Base-by-base conservation (phyloP, 2,329 filamentous ascomycete genomes). In the Coleophoma crateriformis region DNA sequence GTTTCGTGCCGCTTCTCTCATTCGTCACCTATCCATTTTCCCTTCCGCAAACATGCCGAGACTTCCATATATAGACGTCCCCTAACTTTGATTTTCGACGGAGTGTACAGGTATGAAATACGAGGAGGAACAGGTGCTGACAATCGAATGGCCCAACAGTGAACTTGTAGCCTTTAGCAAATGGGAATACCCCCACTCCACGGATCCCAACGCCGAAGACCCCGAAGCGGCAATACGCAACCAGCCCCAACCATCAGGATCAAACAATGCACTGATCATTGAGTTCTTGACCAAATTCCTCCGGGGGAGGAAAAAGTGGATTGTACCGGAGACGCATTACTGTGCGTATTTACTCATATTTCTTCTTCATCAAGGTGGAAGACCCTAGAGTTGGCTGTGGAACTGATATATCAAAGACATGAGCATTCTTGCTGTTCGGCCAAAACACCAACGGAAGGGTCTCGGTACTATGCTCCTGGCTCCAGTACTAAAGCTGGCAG, bases 301-400 rank as follows among this genome's bases (percentile, higher is more conserved):
- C 33, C 33, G 33, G 6, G 45, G 45, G 15, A 46, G 45, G 27
- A 46, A 22, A 32, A 46, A 46, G 15, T 46, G 45, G 45, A 14
- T 46, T n/a, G 45, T 46, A 19, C 17, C 45, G n/a, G 33, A 46
- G 15, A 46, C 45, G n/a, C 33, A 46, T 37, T 46, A 46, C 33
- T 46, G 45, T 46, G 19, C 19, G 45, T 46, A 46, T 2, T 11
- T 19, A 4, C 2, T n/a, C 37, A n/a, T 12, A n/a, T 38, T 38
- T 17, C 14, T 38, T 13, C 35, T 3, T 38, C 35, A 3, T 38
- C 6, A 8, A 38, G 2, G 6, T 38, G 35, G 2, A 10, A 38
- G 14, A 17, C 35, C 35, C 14, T 12, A 38, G 19, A 19, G 3
- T 19, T 3, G 19, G 3, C 2, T 19, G 19, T 19, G 19, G 19